These are phyloP conservation scores for Tolypocladium cylindrosporum DNA, from an alignment of 2,329 filamentous ascomycete genomes.

Conservation along the genomic window DNA sequence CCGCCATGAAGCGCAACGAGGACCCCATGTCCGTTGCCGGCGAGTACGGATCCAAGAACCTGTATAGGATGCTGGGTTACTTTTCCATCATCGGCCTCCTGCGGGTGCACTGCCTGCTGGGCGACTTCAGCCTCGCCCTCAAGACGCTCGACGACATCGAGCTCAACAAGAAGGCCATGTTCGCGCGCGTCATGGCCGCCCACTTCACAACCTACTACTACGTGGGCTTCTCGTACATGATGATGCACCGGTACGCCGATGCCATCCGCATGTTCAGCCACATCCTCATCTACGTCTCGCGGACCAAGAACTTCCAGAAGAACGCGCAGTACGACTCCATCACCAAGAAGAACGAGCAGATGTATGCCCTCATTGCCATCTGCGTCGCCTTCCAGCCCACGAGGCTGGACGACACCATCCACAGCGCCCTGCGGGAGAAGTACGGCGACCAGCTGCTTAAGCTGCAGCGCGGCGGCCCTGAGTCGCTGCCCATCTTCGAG, in stretches of 20 bases:
- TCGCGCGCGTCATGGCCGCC: constrained; percentile 96
- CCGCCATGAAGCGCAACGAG: constrained; percentile 87
- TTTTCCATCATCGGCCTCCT: constrained; percentile 98
- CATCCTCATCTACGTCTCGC: constrained; percentile 96
- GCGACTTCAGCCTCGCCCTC: constrained; percentile 94
- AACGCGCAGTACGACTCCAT: constrained; percentile 97
- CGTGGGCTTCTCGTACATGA: constrained; percentile 99
- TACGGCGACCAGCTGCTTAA: constrained; percentile 97
- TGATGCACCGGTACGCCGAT: constrained; percentile 99
- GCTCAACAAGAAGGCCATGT: constrained; percentile 99
- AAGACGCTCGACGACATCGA: constrained; percentile 99
- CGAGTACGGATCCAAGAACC: constrained; percentile 86
- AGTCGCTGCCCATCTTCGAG: constrained; percentile 93
- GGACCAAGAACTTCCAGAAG: constrained; percentile 99
- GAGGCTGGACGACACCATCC: constrained; percentile 95
- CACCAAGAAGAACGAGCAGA: constrained; percentile 99
- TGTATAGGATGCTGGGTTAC: constrained; percentile 98
- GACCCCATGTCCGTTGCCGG: constrained; percentile 81
- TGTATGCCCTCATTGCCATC: constrained; percentile 98
- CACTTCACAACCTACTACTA: constrained; percentile 99
- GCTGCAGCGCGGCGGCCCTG: constrained; percentile 91
- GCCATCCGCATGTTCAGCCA: constrained; percentile 99
- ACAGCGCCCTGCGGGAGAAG: constrained; percentile 96
- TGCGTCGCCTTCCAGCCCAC: constrained; percentile 98
- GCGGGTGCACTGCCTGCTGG: constrained; percentile 89